Percentiles rank a stretch among this genome's conserved stretches.
phyloP scores from a whole-genome alignment of 2,329 filamentous ascomycete species.

The Trichoderma breve region DNA sequence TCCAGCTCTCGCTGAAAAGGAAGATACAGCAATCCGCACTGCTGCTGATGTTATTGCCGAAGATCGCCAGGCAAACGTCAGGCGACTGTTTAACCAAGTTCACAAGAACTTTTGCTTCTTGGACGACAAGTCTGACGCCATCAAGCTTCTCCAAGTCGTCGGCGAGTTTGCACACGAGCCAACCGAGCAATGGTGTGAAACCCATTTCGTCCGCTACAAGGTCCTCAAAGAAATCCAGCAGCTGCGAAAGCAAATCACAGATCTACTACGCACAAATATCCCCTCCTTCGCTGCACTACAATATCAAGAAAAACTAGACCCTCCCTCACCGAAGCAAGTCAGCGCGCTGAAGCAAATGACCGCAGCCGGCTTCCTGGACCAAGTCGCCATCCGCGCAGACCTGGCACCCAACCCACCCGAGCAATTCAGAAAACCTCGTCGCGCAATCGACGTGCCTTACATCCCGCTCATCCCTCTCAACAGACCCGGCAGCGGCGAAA shows the following conservation, averaged over 20 bases:
- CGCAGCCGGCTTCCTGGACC: conserved; percentile 89
- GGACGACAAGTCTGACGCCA: conserved; percentile 80
- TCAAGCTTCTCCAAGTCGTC: conserved; percentile 86
- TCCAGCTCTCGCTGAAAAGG: conserved; percentile 50
- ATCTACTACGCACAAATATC: conserved; percentile 74
- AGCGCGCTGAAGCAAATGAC: conserved; percentile 86
- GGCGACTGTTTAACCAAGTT: conserved; percentile 63
- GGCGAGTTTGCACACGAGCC: conserved; percentile 79
- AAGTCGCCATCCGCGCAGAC: conserved; percentile 89
- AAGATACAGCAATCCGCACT: conserved; percentile 52
- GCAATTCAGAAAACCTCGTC: conserved; percentile 64
- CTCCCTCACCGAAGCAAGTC: conserved; percentile 65
- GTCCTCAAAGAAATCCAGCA: conserved; percentile 82
- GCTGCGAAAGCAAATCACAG: conserved; percentile 77
- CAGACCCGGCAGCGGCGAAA: conserved; percentile 41
- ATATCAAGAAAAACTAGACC: conserved; percentile 55
- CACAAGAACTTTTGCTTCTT: conserved; percentile 77
- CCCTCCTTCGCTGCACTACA: conserved; percentile 59
- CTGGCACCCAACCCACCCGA: conserved; percentile 72
- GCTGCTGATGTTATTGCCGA: conserved; percentile 71
- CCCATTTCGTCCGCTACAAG: conserved; percentile 84
- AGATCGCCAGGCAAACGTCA: conserved; percentile 63
- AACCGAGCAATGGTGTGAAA: conserved; percentile 70
- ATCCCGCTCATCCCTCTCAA: conserved; percentile 74
- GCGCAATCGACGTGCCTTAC: conserved; percentile 92